Evolutionary conservation across 495 filamentous ascomycete genomes (phyloP).

Genomic region (Apodospora peruviana): DNA sequence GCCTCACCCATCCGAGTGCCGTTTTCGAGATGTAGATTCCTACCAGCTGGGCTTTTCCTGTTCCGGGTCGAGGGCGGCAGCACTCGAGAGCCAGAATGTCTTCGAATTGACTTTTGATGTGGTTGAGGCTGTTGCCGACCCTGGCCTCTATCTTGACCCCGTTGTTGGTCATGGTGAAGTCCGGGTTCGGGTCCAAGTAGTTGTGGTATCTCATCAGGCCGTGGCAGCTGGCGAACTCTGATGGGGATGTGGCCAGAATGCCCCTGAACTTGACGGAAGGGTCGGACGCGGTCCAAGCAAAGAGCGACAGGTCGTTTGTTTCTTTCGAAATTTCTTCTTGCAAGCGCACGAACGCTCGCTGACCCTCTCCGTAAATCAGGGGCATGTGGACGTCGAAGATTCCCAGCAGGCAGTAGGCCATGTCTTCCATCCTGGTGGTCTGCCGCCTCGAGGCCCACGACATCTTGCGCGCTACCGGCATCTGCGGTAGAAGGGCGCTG

Average conservation of each 20-base stretch:
- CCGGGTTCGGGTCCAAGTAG: not conserved
- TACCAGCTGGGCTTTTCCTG: no score
- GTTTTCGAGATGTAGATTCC: no score
- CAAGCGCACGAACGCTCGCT: conserved; percentile 17
- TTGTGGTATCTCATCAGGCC: not conserved
- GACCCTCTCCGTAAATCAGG: conserved; percentile 29
- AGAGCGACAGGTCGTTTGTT: conserved; percentile 21
- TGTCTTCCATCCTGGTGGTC: conserved; percentile 27
- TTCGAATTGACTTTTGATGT: no score
- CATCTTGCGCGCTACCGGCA: conserved; percentile 19
- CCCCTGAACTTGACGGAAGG: not conserved
- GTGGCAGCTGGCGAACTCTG: not conserved
- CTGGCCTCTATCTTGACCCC: not conserved
- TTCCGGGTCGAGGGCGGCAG: no score
- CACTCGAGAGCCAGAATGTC: no score
- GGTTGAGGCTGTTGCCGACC: not conserved
- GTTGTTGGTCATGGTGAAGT: not conserved
- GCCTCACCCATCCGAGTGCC: no score
- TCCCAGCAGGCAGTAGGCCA: conserved; percentile 31
- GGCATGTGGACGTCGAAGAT: conserved; percentile 29
- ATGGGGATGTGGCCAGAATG: not conserved
- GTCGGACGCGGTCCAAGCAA: conserved; percentile 12
- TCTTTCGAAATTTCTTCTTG: conserved; percentile 24
- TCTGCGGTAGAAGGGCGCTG: not conserved
- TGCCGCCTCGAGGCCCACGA: conserved; percentile 25